Percentiles rank a stretch among this genome's conserved stretches.
Evolutionary conservation across 805 yeast species (phyloP).

Genomic region (Saccharomycopsis fermentans): DNA sequence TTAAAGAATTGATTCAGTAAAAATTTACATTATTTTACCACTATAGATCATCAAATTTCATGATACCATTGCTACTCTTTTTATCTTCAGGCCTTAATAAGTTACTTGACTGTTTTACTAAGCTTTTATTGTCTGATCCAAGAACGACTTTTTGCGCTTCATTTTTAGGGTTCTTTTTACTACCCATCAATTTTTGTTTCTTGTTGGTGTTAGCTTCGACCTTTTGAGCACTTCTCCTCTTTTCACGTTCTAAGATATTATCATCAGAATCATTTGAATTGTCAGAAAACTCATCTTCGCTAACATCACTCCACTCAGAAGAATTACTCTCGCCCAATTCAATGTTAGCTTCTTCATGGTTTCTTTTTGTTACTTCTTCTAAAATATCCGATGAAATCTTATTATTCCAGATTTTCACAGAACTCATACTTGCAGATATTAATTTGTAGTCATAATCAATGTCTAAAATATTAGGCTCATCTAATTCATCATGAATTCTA

Average conservation of each 20-base stretch:
- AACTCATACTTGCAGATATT: conserved; percentile 77
- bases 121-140: conserved; percentile 4
- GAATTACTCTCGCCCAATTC: conserved; percentile 9
- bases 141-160: conserved; percentile 14
- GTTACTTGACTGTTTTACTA: conserved; percentile 5
- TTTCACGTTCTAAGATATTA: conserved; percentile 42
- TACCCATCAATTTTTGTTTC: conserved; percentile 12
- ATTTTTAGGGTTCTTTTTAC: conserved; percentile 17
- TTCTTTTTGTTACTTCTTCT: conserved; percentile 21
- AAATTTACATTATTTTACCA: too few relatives aligned
- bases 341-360: conserved; percentile 18
- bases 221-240: conserved; percentile 90
- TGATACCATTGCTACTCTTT: conserved; percentile 10
- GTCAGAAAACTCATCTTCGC: conserved; percentile 5
- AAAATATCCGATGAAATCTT: conserved; percentile 18
- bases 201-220: conserved; percentile 71
- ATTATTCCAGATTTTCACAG: conserved; percentile 64
- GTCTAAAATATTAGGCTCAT: conserved; percentile 71
- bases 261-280: not conserved
- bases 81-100: not conserved
- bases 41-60: conserved; percentile 10
- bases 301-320: conserved; percentile 10
- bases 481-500: conserved; percentile 55
- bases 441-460: conserved; percentile 73
- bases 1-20: too few relatives aligned